Conservation (phyloP, 2,329 filamentous ascomycete genomes). For the Grosmannia huntii region DNA sequence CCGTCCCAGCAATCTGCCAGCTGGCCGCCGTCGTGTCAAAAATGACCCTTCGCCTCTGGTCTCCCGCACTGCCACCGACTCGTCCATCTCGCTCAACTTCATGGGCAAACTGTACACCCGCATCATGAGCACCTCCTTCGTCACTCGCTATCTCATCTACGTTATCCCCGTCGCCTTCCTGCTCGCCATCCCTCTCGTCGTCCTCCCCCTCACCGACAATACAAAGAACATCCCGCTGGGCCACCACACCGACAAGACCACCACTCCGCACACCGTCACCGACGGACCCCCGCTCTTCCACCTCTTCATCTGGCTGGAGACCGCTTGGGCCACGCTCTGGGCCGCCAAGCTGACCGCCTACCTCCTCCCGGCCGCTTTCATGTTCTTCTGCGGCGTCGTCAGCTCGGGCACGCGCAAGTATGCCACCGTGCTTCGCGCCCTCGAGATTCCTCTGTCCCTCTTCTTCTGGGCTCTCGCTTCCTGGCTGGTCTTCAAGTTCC, state of each 20-base stretch:
- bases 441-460: slow-evolving; percentile 54
- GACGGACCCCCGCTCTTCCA: slow-evolving; percentile 40
- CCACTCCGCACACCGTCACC: slow-evolving; percentile 11
- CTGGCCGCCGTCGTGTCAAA: slow-evolving; percentile 36
- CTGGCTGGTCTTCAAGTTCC: slow-evolving; percentile 47
- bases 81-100: slow-evolving; percentile 44
- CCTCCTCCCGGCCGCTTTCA: slow-evolving; percentile 47
- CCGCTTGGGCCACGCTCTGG: slow-evolving; percentile 57
- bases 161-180: slow-evolving; percentile 49
- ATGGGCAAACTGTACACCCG: slow-evolving; percentile 55
- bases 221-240: slow-evolving; percentile 16
- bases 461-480: slow-evolving; percentile 56
- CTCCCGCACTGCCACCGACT: slow-evolving; percentile 30
- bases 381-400: slow-evolving; percentile 57
- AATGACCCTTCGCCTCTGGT: slow-evolving; percentile 21
- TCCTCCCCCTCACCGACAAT: slow-evolving; percentile 34
- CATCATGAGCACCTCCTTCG: slow-evolving; percentile 48
- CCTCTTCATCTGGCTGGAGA: slow-evolving; percentile 57
- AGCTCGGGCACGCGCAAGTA: slow-evolving; percentile 61
- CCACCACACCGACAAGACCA: slow-evolving; percentile 15
- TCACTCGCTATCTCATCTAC: slow-evolving; percentile 57
- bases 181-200: slow-evolving; percentile 48
- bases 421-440: slow-evolving; percentile 47
- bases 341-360: slow-evolving; percentile 51
- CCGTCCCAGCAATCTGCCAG: slow-evolving; percentile 16